Percentiles rank a stretch among this genome's conserved stretches.
phyloP scores from a whole-genome alignment of 139 green algal species.

The Coccomyxa sp. region DNA sequence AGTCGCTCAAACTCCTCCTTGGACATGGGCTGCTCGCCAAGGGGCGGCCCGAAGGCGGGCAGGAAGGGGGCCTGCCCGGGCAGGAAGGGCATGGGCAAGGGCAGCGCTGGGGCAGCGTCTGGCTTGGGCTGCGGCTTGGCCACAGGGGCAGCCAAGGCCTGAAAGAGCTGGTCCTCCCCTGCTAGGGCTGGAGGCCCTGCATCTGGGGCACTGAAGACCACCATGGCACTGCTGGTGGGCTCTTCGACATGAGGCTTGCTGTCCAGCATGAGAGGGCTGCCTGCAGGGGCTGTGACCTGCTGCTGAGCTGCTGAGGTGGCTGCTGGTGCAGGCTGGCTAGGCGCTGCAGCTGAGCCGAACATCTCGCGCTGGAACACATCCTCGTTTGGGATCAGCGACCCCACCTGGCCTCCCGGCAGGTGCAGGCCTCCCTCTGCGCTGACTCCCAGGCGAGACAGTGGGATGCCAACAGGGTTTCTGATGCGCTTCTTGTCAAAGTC shows the following conservation, averaged over 20 bases:
- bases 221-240: constrained; percentile 12
- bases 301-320: neutral
- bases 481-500: constrained; percentile 48
- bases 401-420: constrained; percentile 47
- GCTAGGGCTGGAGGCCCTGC: neutral
- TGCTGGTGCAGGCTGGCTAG: neutral
- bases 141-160: neutral
- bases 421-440: constrained; percentile 54
- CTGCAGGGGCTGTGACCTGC: neutral
- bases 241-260: neutral
- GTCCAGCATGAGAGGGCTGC: neutral
- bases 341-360: neutral
- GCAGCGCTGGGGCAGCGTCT: neutral
- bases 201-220: constrained; percentile 1
- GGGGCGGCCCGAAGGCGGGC: neutral
- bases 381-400: constrained; percentile 46
- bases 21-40: neutral
- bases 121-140: neutral
- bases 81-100: neutral
- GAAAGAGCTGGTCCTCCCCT: neutral
- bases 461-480: constrained; percentile 57
- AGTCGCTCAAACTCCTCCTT: neutral
- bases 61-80: neutral
- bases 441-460: constrained; percentile 42
- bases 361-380: constrained; percentile 48